Conservation (phyloP, 805 yeast species). For the Candida stauntonica region DNA sequence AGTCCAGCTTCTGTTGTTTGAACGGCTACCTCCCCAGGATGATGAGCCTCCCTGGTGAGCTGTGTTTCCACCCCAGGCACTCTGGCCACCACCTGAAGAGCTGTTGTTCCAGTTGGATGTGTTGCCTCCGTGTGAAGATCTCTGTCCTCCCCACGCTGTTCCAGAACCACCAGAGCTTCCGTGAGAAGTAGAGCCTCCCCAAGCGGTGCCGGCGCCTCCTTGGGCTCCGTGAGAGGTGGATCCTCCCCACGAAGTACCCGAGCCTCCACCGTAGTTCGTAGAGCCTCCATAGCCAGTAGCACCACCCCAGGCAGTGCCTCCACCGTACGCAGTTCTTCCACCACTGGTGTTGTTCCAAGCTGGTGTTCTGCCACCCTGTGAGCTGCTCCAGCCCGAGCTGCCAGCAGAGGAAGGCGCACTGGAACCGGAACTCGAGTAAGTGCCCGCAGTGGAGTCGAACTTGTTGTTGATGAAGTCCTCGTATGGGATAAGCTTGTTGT, state of each 20-base stretch:
- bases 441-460: slow-evolving; percentile 18
- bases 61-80: slow-evolving; percentile 11
- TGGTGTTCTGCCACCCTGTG: slow-evolving; percentile 38
- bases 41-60: slow-evolving; percentile 2
- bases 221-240: slow-evolving; percentile 40
- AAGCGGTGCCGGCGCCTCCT: slow-evolving; percentile 40
- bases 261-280: slow-evolving; percentile 39
- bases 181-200: slow-evolving; percentile 38
- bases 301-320: slow-evolving; percentile 32
- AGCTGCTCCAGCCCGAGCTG: slow-evolving; percentile 22
- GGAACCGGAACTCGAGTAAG: slow-evolving; percentile 3
- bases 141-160: slow-evolving; percentile 36
- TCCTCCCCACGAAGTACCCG: slow-evolving; percentile 26
- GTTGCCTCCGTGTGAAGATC: slow-evolving; percentile 1
- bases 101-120: slow-evolving; percentile 2
- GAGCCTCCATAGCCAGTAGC: slow-evolving; percentile 39
- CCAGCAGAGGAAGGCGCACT: background rate
- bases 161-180: slow-evolving; percentile 34
- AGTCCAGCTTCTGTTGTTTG: slow-evolving; percentile 22
- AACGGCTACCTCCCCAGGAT: slow-evolving; percentile 30
- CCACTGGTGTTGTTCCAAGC: slow-evolving; percentile 40
- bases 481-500: slow-evolving; percentile 70
- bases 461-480: slow-evolving; percentile 66
- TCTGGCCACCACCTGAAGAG: slow-evolving; percentile 1
- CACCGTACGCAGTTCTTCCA: slow-evolving; percentile 26